Base-by-base conservation (phyloP, 257 asterid genomes). In the Petunia axillaris region DNA sequence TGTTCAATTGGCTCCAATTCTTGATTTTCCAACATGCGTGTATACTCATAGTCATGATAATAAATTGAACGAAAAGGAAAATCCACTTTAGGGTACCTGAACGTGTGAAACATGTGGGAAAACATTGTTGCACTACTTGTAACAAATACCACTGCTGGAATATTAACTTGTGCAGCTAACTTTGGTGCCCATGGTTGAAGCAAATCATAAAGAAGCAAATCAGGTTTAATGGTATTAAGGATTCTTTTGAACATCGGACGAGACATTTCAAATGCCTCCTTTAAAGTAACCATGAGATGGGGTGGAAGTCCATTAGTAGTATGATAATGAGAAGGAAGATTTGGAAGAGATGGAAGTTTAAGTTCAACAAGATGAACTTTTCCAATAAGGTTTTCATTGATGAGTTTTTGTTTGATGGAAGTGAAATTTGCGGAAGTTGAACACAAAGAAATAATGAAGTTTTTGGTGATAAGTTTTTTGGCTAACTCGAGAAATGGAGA, bases 401-500 rank as follows among this genome's bases (percentile, higher is more conserved):
- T 15, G 68, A 55, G 46, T 46, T 53, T 79, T 59, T 83, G 79
- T 40, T 79, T 40, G 65, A 79, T 46, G 65, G 81, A 78, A 1
- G 7, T 44, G 0, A 83, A 73, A 14, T 39, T 75, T 5, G 54
- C 38, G 25, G 82, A 73, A 6, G 86, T 79, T 44, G 86, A 83
- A 40, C 86, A 83, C 1, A 83, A 62, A 41, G 71, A 75, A 55
- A 79, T 37, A 1, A 78, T 53, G 74, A 83, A 74, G 44, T 79
- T 64, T 79, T 68, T 54, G 73, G 3, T 46, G 1, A 68, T 6
- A 39, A 83, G 38, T 65, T 52, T 79, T 16, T 79, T 79, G 81
- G 83, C 83, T 43, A 79, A 83, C 73, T 79, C 83, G 2, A 83
- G 40, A 76, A 71, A 83, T 0, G 86, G 86, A 36, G 80, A 74